Evolutionary conservation across 345 rosid genomes (phyloP).

Genomic region (Laguncularia racemosa): DNA sequence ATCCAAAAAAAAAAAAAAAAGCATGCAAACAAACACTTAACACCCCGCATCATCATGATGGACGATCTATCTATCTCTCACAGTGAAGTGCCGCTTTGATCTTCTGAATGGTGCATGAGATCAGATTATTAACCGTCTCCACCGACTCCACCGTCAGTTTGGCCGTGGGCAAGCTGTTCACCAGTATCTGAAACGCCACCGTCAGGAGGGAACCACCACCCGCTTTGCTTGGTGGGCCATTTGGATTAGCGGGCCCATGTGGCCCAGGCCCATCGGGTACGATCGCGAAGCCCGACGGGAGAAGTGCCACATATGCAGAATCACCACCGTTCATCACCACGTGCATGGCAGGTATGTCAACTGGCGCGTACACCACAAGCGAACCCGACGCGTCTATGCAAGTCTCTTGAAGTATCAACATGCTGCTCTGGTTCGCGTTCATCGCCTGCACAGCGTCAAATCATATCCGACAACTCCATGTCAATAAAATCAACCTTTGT

Average conservation of each 20-base stretch:
- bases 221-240: slow-evolving; percentile 9
- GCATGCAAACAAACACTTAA: slow-evolving; percentile 1
- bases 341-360: slow-evolving; percentile 94
- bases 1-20: neutral
- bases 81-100: slow-evolving; percentile 84
- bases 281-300: slow-evolving; percentile 89
- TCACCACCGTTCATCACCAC: slow-evolving; percentile 95
- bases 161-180: slow-evolving; percentile 88
- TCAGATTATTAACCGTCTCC: slow-evolving; percentile 88
- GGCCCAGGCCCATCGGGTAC: slow-evolving; percentile 59
- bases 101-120: slow-evolving; percentile 89
- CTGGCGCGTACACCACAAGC: slow-evolving; percentile 97
- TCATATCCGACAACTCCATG: too few relatives aligned
- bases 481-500: neutral
- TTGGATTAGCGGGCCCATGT: slow-evolving; percentile 16
- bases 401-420: slow-evolving; percentile 94
- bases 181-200: slow-evolving; percentile 92
- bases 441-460: slow-evolving; percentile 42
- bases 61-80: slow-evolving; percentile 28
- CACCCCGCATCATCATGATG: neutral
- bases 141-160: slow-evolving; percentile 95
- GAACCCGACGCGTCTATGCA: slow-evolving; percentile 93
- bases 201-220: slow-evolving; percentile 82
- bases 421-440: slow-evolving; percentile 86
- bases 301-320: slow-evolving; percentile 86